Evolutionary conservation across 257 asterid species (phyloP).

Genomic region (Solanum sejunctum): DNA sequence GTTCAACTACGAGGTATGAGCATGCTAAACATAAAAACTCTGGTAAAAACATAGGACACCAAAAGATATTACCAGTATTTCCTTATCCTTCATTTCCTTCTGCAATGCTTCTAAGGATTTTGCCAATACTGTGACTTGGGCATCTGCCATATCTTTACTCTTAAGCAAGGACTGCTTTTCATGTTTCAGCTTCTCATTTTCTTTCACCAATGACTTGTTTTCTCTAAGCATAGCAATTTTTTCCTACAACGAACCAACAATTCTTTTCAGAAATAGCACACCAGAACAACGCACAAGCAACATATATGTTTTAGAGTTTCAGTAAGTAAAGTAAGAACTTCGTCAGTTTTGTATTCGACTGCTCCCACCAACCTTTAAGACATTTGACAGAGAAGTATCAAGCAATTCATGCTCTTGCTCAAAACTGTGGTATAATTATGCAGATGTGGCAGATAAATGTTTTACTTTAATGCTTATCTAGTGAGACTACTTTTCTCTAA

Average conservation of each 20-base stretch:
- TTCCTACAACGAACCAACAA: slow-evolving; percentile 41
- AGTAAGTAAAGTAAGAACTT: neutral
- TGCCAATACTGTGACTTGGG: slow-evolving; percentile 49
- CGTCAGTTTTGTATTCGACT: neutral
- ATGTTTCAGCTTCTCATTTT: slow-evolving; percentile 57
- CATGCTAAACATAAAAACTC: neutral
- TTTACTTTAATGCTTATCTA: neutral
- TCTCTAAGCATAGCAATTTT: slow-evolving; percentile 68
- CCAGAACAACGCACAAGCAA: neutral
- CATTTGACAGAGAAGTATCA: neutral
- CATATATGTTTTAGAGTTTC: neutral
- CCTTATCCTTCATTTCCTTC: slow-evolving; percentile 87
- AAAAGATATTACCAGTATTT: slow-evolving; percentile 34
- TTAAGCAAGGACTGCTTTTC: slow-evolving; percentile 45
- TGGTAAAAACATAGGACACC: neutral
- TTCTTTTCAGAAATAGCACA: neutral
- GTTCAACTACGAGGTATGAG: neutral
- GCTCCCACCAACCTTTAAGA: neutral
- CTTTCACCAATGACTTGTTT: slow-evolving; percentile 56
- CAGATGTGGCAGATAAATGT: neutral
- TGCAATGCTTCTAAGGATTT: slow-evolving; percentile 76
- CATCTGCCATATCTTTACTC: slow-evolving; percentile 62
- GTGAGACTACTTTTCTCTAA: neutral
- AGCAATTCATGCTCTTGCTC: neutral
- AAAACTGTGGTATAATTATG: neutral